phyloP scores from a whole-genome alignment of 2,329 filamentous ascomycete genomes.

The Colletotrichum sp. region DNA sequence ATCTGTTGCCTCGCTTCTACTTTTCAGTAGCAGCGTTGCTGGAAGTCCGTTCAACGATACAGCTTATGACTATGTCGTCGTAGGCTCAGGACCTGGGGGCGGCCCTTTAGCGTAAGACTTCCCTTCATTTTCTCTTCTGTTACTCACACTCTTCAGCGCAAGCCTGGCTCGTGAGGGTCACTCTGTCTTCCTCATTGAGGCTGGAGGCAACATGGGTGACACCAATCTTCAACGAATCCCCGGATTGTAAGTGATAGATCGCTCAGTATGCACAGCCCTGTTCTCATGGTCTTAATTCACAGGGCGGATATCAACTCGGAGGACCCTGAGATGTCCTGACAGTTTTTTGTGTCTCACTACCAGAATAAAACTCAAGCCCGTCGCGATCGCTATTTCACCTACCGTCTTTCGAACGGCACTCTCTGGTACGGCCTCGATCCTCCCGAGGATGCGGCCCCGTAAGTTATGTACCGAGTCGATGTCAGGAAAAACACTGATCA shows the following conservation, averaged over 20 bases:
- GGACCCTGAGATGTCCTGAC: constrained; percentile 11
- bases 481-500: background rate
- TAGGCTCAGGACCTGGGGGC: constrained; percentile 1
- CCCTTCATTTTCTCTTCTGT: background rate
- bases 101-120: background rate
- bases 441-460: constrained; percentile 21
- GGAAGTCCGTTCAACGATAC: background rate
- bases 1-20: too few relatives aligned
- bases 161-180: background rate
- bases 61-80: background rate
- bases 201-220: constrained; percentile 24
- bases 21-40: background rate
- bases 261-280: fast-evolving
- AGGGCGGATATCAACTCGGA: background rate
- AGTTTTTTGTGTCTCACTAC: constrained; percentile 24
- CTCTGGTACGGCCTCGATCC: constrained; percentile 22
- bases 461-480: background rate
- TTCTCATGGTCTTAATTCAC: background rate
- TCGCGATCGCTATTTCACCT: constrained; percentile 20
- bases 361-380: constrained; percentile 17
- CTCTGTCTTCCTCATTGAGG: constrained; percentile 22
- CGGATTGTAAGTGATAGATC: background rate
- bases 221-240: constrained; percentile 31
- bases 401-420: constrained; percentile 15
- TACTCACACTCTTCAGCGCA: background rate